Evolutionary conservation across 768 basidiomycete species (phyloP).

Genomic region (Boletellus emodensis): DNA sequence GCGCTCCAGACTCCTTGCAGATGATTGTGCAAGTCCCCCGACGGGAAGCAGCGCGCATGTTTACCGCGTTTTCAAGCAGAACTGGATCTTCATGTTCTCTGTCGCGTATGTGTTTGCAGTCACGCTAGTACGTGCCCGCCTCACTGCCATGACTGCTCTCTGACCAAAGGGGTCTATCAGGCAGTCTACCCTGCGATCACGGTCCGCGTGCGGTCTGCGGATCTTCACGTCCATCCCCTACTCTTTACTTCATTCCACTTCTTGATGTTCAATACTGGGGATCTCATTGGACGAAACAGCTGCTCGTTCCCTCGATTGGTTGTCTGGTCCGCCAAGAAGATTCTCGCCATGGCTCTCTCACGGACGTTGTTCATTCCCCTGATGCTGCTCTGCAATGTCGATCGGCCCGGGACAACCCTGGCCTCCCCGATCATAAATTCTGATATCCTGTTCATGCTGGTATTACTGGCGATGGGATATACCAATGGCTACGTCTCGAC

Average conservation of each 20-base stretch:
- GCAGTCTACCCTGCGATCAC: slow-evolving; percentile 87
- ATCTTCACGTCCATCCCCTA: slow-evolving; percentile 66
- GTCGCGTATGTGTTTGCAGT: slow-evolving; percentile 73
- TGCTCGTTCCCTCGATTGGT: slow-evolving; percentile 63
- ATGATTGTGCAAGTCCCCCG: slow-evolving; percentile 19
- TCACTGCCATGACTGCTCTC: background rate
- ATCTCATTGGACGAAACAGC: slow-evolving; percentile 63
- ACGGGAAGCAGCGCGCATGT: slow-evolving; percentile 41
- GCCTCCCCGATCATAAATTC: slow-evolving; percentile 57
- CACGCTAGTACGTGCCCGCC: slow-evolving; percentile 60
- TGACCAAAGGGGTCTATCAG: slow-evolving; percentile 36
- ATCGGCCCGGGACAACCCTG: slow-evolving; percentile 36
- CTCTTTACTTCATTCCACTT: slow-evolving; percentile 80
- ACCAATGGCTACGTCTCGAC: slow-evolving; percentile 81
- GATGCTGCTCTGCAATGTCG: slow-evolving; percentile 86
- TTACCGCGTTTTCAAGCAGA: slow-evolving; percentile 55
- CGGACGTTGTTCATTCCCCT: slow-evolving; percentile 83
- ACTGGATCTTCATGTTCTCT: slow-evolving; percentile 66
- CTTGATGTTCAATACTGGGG: slow-evolving; percentile 69
- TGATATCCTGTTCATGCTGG: slow-evolving; percentile 69
- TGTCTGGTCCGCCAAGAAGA: slow-evolving; percentile 63
- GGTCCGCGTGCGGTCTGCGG: slow-evolving; percentile 65
- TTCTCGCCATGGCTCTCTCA: slow-evolving; percentile 59
- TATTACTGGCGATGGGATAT: slow-evolving; percentile 69
- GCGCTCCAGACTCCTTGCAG: slow-evolving; percentile 35